Percentiles rank a stretch among this genome's conserved stretches.
Conservation (phyloP, 805 yeast species). For the Schwanniomyces polymorphus region DNA sequence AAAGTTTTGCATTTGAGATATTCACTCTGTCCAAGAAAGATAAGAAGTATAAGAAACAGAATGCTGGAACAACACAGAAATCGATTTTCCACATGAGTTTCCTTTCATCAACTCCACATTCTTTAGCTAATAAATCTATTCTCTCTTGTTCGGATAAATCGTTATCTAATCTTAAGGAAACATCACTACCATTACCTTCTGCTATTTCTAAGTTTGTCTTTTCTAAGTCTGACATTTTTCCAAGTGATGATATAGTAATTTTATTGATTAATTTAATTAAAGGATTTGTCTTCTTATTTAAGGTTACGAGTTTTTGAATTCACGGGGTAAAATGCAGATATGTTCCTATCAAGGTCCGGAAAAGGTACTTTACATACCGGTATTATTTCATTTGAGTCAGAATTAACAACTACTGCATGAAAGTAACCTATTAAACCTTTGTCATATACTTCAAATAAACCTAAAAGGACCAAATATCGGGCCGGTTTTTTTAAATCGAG, state of each 20-base stretch:
- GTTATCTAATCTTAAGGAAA: neutral
- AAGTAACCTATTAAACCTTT: too few relatives aligned
- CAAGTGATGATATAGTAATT: neutral
- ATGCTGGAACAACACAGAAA: conserved; percentile 71
- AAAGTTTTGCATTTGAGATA: conserved; percentile 76
- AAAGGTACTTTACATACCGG: too few relatives aligned
- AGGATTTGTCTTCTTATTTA: neutral
- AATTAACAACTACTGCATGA: too few relatives aligned
- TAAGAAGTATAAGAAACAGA: conserved; percentile 69
- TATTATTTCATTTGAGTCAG: too few relatives aligned
- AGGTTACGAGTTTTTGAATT: too few relatives aligned
- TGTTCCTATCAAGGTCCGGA: too few relatives aligned
- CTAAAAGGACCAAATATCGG: too few relatives aligned
- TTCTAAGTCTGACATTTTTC: neutral
- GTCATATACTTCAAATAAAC: too few relatives aligned
- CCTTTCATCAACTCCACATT: conserved; percentile 50
- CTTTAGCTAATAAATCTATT: conserved; percentile 22
- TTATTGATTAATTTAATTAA: too few relatives aligned
- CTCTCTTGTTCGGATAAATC: conserved; percentile 2
- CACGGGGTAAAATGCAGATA: too few relatives aligned
- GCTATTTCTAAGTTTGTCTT: neutral
- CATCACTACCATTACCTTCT: neutral
- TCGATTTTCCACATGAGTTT: conserved; percentile 66
- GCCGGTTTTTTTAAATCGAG: too few relatives aligned
- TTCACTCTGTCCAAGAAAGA: conserved; percentile 82